These are phyloP conservation scores for Aspergillus melleus DNA, from an alignment of 2,329 filamentous ascomycete species.

Conservation along the genomic window DNA sequence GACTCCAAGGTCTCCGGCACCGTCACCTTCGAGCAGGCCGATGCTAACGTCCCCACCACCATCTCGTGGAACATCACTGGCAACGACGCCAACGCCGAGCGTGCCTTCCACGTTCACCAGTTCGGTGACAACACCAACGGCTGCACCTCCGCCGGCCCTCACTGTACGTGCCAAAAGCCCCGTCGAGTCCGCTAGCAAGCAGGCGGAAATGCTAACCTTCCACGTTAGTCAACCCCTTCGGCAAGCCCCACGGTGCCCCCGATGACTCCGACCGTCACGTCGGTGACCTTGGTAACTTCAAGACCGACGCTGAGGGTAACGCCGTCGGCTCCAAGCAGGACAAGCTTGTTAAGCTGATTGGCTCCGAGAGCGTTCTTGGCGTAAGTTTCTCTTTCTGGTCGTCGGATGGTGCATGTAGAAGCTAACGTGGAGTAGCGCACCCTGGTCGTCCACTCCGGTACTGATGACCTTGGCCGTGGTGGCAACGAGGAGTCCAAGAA, in stretches of 20 bases:
- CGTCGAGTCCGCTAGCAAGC: not conserved
- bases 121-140: slow-evolving; percentile 99
- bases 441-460: slow-evolving; percentile 90
- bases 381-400: slow-evolving; percentile 52
- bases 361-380: slow-evolving; percentile 90
- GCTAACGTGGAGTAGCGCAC: slow-evolving; percentile 65
- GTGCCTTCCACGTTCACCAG: slow-evolving; percentile 97
- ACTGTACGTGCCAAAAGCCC: slow-evolving; percentile 66
- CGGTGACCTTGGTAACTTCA: slow-evolving; percentile 95
- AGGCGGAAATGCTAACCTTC: slow-evolving; percentile 8
- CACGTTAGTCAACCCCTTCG: slow-evolving; percentile 84
- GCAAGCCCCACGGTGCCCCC: slow-evolving; percentile 89
- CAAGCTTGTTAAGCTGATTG: slow-evolving; percentile 90
- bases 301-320: slow-evolving; percentile 91
- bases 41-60: slow-evolving; percentile 78
- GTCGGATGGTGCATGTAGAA: not conserved
- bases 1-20: slow-evolving; percentile 94
- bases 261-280: slow-evolving; percentile 84
- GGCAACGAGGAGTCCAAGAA: slow-evolving; percentile 93
- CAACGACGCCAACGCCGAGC: slow-evolving; percentile 91
- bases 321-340: slow-evolving; percentile 78
- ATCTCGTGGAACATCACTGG: slow-evolving; percentile 91
- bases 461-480: slow-evolving; percentile 94
- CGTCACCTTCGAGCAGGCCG: slow-evolving; percentile 90
- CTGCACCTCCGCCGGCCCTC: slow-evolving; percentile 96